phyloP scores from a whole-genome alignment of 345 rosid genomes.

The Erucastrum elatum region DNA sequence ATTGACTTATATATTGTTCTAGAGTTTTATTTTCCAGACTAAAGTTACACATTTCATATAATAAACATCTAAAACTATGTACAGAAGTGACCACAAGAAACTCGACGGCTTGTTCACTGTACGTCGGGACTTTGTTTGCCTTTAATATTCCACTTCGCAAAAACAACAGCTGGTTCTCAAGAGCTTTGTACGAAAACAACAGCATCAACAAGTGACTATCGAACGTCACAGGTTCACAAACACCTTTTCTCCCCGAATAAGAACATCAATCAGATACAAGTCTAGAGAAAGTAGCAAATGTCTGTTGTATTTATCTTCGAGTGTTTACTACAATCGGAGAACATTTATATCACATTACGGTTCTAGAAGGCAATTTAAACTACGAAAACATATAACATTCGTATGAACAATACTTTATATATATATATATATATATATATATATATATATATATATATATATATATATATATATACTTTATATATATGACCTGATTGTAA shows the following conservation, averaged over 20 bases:
- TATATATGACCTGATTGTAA: conserved; percentile 19
- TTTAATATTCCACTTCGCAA: background rate
- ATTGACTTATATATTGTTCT: background rate
- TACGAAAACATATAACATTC: background rate
- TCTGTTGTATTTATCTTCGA: background rate
- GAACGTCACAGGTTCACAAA: background rate
- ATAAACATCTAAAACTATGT: background rate
- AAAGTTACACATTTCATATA: background rate
- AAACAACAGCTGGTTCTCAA: background rate
- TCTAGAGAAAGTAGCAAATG: conserved; percentile 1
- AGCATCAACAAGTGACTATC: background rate
- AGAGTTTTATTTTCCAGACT: background rate
- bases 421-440: too few relatives aligned
- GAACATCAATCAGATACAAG: background rate
- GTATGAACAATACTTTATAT: conserved; percentile 18
- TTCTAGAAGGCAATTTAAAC: conserved; percentile 10
- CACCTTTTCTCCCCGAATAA: background rate
- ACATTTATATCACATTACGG: background rate
- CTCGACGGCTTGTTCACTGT: background rate
- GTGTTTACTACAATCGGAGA: background rate
- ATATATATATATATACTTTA: background rate
- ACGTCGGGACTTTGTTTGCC: background rate
- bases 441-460: background rate
- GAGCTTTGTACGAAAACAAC: background rate
- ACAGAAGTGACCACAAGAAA: background rate